These are phyloP conservation scores for Penicillium desertorum DNA, from an alignment of 495 filamentous ascomycete species.

Conservation along the genomic window DNA sequence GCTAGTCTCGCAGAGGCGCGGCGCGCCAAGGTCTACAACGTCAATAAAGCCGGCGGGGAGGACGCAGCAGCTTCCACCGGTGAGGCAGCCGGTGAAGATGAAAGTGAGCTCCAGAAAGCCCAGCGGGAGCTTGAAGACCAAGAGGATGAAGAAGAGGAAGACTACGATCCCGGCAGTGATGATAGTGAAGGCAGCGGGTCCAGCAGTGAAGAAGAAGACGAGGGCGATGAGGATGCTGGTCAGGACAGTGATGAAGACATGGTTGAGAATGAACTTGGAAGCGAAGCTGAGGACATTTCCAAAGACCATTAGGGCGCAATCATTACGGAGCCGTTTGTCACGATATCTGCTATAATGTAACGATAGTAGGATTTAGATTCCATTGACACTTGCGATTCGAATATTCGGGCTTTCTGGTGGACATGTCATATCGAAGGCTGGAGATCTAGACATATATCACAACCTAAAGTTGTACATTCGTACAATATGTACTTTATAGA, in stretches of 20 bases:
- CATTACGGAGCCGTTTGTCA: no score
- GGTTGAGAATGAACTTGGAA: slow-evolving; percentile 40
- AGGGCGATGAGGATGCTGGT: slow-evolving; percentile 47
- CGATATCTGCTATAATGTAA: not conserved
- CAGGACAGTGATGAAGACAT: slow-evolving; percentile 51
- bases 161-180: slow-evolving; percentile 80
- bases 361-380: not conserved
- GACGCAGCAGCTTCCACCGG: slow-evolving; percentile 35
- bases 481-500: not conserved
- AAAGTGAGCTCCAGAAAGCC: slow-evolving; percentile 65
- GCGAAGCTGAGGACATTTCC: slow-evolving; percentile 40
- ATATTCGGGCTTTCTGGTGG: not conserved
- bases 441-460: not conserved
- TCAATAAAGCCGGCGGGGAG: slow-evolving; percentile 56
- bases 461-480: not conserved
- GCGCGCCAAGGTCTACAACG: slow-evolving; percentile 75
- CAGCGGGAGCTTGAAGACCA: slow-evolving; percentile 61
- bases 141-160: slow-evolving; percentile 85
- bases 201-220: slow-evolving; percentile 53
- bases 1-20: slow-evolving; percentile 86
- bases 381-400: not conserved
- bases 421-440: slow-evolving; percentile 2
- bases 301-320: slow-evolving; percentile 25
- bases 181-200: slow-evolving; percentile 69
- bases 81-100: slow-evolving; percentile 44